Conservation (phyloP, 2,329 filamentous ascomycete genomes). For the Aspergillus awamori region DNA sequence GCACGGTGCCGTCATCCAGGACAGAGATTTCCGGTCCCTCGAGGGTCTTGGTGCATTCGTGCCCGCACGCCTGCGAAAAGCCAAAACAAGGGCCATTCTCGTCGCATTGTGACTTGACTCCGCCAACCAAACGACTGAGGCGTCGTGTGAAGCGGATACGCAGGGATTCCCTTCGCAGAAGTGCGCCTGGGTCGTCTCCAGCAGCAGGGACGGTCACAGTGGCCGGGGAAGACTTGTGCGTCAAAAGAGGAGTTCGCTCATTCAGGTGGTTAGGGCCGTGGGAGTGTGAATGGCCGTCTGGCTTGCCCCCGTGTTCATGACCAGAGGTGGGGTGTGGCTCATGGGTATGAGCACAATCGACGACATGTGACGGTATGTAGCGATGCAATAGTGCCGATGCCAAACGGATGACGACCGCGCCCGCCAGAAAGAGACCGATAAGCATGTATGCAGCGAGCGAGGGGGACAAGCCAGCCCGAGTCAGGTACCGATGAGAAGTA, state of each 20-base stretch:
- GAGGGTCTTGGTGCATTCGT: conserved; percentile 59
- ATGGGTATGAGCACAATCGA: conserved; percentile 53
- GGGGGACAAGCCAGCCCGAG: conserved; percentile 67
- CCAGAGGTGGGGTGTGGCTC: conserved; percentile 39
- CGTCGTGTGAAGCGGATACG: conserved; percentile 41
- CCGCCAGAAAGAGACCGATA: conserved; percentile 52
- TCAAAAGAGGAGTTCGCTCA: conserved; percentile 38
- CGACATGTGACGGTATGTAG: conserved; percentile 53
- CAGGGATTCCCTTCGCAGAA: conserved; percentile 34
- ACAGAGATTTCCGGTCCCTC: conserved; percentile 21
- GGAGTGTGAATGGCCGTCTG: conserved; percentile 25
- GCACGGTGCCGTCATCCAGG: conserved; percentile 21
- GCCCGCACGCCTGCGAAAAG: conserved; percentile 63
- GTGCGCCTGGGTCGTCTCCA: conserved; percentile 19
- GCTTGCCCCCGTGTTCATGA: conserved; percentile 33
- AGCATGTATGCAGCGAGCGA: conserved; percentile 61
- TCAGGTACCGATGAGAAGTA: conserved; percentile 77
- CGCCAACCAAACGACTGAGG: conserved; percentile 54
- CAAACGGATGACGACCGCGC: conserved; percentile 51
- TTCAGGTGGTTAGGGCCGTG: conserved; percentile 14
- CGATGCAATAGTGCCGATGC: conserved; percentile 50
- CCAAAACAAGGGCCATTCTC: conserved; percentile 64
- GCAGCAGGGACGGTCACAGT: conserved; percentile 14
- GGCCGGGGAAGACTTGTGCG: conserved; percentile 29
- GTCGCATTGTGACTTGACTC: conserved; percentile 56